Evolutionary conservation across 768 basidiomycete species (phyloP).

Genomic region (Leccinum uliginosum): DNA sequence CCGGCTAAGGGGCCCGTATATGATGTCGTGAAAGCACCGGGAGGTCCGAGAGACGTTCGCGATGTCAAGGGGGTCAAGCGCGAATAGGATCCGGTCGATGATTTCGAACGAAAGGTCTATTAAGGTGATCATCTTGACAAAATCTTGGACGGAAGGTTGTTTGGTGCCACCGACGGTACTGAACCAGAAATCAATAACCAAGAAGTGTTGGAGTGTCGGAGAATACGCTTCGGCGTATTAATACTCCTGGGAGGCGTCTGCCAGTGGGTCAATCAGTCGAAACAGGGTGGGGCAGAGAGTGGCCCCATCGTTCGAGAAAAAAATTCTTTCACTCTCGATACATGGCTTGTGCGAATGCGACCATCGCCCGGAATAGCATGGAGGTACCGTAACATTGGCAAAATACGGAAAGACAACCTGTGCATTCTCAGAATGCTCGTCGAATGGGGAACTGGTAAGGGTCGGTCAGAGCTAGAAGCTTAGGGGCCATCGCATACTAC

Average conservation of each 20-base stretch:
- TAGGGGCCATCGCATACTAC: slow-evolving; percentile 4
- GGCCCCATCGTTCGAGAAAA: slow-evolving; percentile 10
- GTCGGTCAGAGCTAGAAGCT: not conserved
- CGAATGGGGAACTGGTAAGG: not conserved
- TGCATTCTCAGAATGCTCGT: not conserved
- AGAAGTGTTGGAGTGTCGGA: slow-evolving; percentile 1
- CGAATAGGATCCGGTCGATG: slow-evolving; percentile 51
- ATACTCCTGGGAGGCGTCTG: slow-evolving; percentile 3
- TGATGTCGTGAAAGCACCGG: slow-evolving; percentile 34
- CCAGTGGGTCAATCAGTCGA: slow-evolving; percentile 7
- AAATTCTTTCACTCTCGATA: slow-evolving; percentile 25
- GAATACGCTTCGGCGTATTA: slow-evolving; percentile 3
- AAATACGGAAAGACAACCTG: not conserved
- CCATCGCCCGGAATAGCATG: slow-evolving; percentile 3
- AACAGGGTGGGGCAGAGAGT: slow-evolving; percentile 16
- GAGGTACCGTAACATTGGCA: not conserved
- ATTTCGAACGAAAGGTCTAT: slow-evolving; percentile 53
- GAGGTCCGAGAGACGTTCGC: slow-evolving; percentile 51
- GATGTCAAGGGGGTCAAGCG: slow-evolving; percentile 60
- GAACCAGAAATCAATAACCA: not conserved
- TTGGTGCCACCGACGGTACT: not conserved
- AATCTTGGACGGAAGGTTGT: not conserved
- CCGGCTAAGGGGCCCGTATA: slow-evolving; percentile 43
- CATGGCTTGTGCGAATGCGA: not conserved
- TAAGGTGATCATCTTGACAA: slow-evolving; percentile 19